Evolutionary conservation across 1,284 basidiomycete species (phyloP).

Genomic region (Apiotrichum gracile): DNA sequence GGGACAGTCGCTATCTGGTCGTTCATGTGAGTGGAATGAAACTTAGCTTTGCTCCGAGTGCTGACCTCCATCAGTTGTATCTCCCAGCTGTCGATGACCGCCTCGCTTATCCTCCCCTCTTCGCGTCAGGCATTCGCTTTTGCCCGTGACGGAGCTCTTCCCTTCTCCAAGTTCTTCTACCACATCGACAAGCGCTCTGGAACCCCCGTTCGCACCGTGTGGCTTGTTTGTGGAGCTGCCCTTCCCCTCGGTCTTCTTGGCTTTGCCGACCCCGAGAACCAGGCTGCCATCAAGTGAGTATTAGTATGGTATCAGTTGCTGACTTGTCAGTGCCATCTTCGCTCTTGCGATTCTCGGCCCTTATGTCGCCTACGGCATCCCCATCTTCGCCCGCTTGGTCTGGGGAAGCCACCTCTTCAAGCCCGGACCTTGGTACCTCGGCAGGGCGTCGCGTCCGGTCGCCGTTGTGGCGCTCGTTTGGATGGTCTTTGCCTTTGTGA

Average conservation of each 20-base stretch:
- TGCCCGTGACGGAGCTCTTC: slow-evolving; percentile 62
- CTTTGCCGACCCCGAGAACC: slow-evolving; percentile 34
- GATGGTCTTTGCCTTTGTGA: slow-evolving; percentile 39
- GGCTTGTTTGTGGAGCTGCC: slow-evolving; percentile 33
- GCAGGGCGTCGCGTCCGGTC: slow-evolving; percentile 24
- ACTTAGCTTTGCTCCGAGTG: neutral
- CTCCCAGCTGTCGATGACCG: slow-evolving; percentile 33
- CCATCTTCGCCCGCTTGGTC: slow-evolving; percentile 34
- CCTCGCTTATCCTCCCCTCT: slow-evolving; percentile 38
- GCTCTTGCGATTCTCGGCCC: slow-evolving; percentile 33
- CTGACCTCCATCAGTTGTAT: neutral
- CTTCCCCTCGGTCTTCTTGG: slow-evolving; percentile 35
- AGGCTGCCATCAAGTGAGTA: slow-evolving; percentile 30
- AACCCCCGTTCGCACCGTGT: slow-evolving; percentile 39
- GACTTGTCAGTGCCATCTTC: slow-evolving; percentile 28
- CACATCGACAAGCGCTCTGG: slow-evolving; percentile 25
- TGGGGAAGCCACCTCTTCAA: slow-evolving; percentile 27
- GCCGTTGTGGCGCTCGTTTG: slow-evolving; percentile 30
- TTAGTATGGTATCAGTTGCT: too few species aligned
- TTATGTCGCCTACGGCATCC: slow-evolving; percentile 35
- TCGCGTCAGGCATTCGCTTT: slow-evolving; percentile 63
- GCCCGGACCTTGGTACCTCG: slow-evolving; percentile 39
- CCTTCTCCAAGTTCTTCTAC: slow-evolving; percentile 59
- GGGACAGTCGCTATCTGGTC: slow-evolving; percentile 47
- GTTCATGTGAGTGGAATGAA: slow-evolving; percentile 19